Evolutionary conservation across 192 early-diverging fungal genomes (phyloP), one percentile per base, ranked within the genome.

Genomic region (Coemansia umbellata): DNA sequence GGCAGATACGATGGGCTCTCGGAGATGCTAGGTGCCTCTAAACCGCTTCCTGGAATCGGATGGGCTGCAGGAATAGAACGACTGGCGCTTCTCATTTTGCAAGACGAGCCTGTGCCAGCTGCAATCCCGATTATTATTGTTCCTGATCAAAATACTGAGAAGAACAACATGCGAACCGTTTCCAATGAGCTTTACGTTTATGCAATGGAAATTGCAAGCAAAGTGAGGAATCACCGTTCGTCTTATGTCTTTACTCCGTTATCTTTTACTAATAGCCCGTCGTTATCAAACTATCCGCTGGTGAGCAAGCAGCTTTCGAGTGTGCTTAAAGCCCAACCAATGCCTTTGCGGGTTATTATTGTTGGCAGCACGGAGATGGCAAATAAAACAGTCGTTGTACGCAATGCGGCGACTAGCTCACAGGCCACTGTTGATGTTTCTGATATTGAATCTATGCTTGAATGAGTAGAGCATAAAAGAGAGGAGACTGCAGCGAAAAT

Each of bases 1-100:
- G 85, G 85, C 8, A 56, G 84, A 8, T 87, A 87, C 44, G 85
- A 87, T 42, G 74, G 80, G 0, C 60, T 87, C 27, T 74, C 80
- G 5, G 59, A 66, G 19, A 55, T 69, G 2, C 60, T 87, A 73
- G 84, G 85, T 10, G 80, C 79, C 1, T 55, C 70, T 15, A 40
- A 58, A n/a, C 51, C 68, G 10, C 37, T 84, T 8, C 63, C 84
- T 4, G 82, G 81, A 7, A 69, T 63, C 36, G 78, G 81, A 4
- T 86, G 84, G 84, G 84, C 77, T n/a, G 78, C 83, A 17, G 85
- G 83, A n/a, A 63, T 85, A 10, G 83, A 87, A 28, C 59, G 83
- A 37, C 55, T 87, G 31, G 66, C 83, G 21, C 37, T 82, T 11
- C 39, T 83, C 15, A 28, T n/a, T 84, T 5, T 27, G 44, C 10